These are phyloP conservation scores for Mycena latifolia DNA, from an alignment of 768 basidiomycete species.

Conservation along the genomic window DNA sequence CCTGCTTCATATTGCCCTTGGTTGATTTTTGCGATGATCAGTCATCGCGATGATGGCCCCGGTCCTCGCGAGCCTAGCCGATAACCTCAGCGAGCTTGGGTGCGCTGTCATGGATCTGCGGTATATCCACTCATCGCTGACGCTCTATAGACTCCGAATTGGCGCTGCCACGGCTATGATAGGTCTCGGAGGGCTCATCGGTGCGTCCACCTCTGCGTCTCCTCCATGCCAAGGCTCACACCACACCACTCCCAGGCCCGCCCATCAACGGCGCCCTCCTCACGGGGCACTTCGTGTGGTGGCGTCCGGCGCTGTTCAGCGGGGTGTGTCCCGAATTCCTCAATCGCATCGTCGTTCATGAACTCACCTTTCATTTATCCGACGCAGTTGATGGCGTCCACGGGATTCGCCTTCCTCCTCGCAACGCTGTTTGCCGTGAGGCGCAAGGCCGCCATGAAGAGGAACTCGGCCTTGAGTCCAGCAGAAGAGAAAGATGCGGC, in stretches of 20 bases:
- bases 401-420: background rate
- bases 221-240: too few relatives aligned
- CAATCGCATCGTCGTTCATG: too few relatives aligned
- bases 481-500: background rate
- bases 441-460: background rate
- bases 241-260: conserved; percentile 47
- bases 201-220: background rate
- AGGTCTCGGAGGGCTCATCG: conserved; percentile 5
- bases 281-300: conserved; percentile 49
- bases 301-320: conserved; percentile 54
- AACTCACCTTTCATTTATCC: too few relatives aligned
- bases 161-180: conserved; percentile 37
- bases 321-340: too few relatives aligned
- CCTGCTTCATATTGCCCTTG: conserved; percentile 8
- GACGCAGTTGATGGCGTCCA: background rate
- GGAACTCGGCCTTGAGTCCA: background rate
- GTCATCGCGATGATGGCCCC: conserved; percentile 48
- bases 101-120: too few relatives aligned
- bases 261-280: conserved; percentile 54
- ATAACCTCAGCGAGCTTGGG: conserved; percentile 51
- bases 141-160: conserved; percentile 38
- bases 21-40: conserved; percentile 18
- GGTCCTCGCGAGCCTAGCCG: conserved; percentile 45
- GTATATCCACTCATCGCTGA: background rate
- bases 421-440: background rate